Conservation (phyloP, 176 grass and related monocot genomes). For the Oryza glumipatula region DNA sequence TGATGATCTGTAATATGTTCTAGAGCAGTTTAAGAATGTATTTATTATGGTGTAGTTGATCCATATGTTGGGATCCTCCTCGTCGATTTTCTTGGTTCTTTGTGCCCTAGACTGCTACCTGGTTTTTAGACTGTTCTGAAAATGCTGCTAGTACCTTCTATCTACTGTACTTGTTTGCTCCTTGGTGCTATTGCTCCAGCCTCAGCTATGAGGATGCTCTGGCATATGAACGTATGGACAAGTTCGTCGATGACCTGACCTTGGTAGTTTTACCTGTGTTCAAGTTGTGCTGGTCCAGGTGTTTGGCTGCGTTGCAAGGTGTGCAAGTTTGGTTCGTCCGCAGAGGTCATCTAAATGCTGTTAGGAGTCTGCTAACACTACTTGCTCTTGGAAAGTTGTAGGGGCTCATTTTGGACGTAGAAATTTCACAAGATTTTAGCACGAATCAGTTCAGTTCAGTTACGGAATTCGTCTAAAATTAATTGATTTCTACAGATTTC, state of each 20-base stretch:
- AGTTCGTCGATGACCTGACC: no score
- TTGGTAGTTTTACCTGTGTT: background rate
- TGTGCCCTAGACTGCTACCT: background rate
- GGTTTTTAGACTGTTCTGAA: constrained; percentile 11
- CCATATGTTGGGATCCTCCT: constrained; percentile 36
- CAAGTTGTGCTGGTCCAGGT: background rate
- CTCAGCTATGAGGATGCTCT: background rate
- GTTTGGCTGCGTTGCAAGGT: background rate
- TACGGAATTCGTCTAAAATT: no score
- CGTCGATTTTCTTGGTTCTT: constrained; percentile 17
- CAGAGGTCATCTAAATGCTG: no score
- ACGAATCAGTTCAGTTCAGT: no score
- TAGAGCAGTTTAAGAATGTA: constrained; percentile 63
- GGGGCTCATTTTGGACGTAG: no score
- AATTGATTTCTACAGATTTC: no score
- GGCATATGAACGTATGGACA: background rate
- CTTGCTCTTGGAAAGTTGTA: no score
- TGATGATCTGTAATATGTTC: constrained; percentile 62
- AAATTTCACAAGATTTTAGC: no score
- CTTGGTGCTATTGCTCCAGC: background rate
- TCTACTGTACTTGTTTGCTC: background rate
- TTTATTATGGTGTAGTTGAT: constrained; percentile 61
- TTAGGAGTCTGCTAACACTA: no score
- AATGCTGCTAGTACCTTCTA: background rate
- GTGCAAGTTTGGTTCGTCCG: no score